Evolutionary conservation across 805 yeast species (phyloP).

Genomic region (Teunomyces lycoperdinae): DNA sequence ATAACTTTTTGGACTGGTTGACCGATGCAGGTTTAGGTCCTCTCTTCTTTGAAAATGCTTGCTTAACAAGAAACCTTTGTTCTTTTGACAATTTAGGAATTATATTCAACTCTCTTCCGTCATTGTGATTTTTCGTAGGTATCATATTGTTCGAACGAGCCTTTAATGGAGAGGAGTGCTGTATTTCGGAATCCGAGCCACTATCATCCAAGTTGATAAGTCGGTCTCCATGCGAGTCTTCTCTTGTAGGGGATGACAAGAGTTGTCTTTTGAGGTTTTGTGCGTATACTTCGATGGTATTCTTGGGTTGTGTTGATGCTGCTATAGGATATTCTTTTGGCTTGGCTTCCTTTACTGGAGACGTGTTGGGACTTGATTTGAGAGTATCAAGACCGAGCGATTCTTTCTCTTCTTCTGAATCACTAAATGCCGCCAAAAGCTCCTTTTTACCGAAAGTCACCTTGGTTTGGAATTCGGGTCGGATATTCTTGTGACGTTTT

Average conservation of each 20-base stretch:
- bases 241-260: slow-evolving; percentile 23
- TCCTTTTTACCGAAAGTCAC: slow-evolving; percentile 27
- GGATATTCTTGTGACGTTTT: slow-evolving; percentile 29
- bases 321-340: slow-evolving; percentile 6
- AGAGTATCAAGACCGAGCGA: slow-evolving; percentile 6
- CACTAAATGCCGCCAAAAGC: slow-evolving; percentile 32
- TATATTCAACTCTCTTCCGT: slow-evolving; percentile 10
- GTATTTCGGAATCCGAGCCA: slow-evolving; percentile 20
- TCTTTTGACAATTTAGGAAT: slow-evolving; percentile 34
- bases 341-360: slow-evolving; percentile 20
- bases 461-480: slow-evolving; percentile 28
- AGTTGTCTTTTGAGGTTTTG: slow-evolving; percentile 26
- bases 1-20: slow-evolving; percentile 23
- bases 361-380: slow-evolving; percentile 31
- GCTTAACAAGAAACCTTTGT: slow-evolving; percentile 28
- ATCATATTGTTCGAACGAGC: slow-evolving; percentile 5
- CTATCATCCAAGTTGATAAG: slow-evolving; percentile 28
- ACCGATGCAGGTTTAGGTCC: slow-evolving; percentile 9
- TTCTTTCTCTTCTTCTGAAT: slow-evolving; percentile 13
- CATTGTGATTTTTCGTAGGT: not conserved
- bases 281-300: slow-evolving; percentile 38
- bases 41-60: slow-evolving; percentile 27
- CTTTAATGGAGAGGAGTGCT: slow-evolving; percentile 11
- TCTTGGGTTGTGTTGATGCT: slow-evolving; percentile 12
- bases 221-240: slow-evolving; percentile 2